Evolutionary conservation across 2,329 filamentous ascomycete species (phyloP).

Genomic region (Colletotrichum tanaceti): DNA sequence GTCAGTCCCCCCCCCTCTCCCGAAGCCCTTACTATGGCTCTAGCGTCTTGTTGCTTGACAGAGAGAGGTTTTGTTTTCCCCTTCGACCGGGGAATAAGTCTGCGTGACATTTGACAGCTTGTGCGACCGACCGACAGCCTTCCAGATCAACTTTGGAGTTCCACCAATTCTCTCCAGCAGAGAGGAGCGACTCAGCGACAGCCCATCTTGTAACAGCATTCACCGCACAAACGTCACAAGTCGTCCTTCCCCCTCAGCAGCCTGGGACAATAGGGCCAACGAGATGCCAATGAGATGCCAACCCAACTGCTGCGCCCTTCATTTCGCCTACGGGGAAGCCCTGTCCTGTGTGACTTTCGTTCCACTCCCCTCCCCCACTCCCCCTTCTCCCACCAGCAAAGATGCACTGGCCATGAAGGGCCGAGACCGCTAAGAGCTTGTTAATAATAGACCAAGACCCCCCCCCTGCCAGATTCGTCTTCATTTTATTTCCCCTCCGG

Average conservation of each 20-base stretch:
- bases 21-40: neutral
- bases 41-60: neutral
- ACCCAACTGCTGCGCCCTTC: conserved; percentile 6
- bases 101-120: neutral
- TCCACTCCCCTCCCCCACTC: conserved; percentile 14
- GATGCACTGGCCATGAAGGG: conserved; percentile 24
- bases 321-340: conserved; percentile 19
- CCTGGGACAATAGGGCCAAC: conserved; percentile 5
- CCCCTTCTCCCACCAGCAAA: neutral
- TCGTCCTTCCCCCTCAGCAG: neutral
- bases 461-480: neutral
- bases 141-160: neutral
- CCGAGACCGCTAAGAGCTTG: neutral
- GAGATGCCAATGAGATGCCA: conserved; percentile 16
- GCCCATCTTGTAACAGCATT: conserved; percentile 15
- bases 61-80: no score
- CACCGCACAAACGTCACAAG: conserved; percentile 6
- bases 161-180: neutral
- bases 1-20: conserved; percentile 11
- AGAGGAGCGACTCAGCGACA: conserved; percentile 4
- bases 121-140: neutral
- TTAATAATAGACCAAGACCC: conserved; percentile 31
- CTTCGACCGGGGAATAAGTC: neutral
- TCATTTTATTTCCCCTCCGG: conserved; percentile 7
- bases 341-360: neutral